phyloP scores from a whole-genome alignment of 163 green algal species.

The Coccomyxa subellipsoidea region DNA sequence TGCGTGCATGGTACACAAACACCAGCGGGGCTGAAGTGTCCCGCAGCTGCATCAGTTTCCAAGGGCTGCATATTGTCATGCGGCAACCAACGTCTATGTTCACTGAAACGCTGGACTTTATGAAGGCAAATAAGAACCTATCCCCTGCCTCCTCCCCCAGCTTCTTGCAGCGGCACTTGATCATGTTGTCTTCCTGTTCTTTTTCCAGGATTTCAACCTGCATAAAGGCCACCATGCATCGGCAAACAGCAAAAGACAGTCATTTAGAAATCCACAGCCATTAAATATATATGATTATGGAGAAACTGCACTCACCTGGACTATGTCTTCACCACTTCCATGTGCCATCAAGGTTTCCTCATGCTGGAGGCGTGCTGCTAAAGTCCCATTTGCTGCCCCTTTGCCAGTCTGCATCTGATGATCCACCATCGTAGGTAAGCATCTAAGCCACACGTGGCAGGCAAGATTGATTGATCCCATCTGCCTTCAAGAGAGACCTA shows the following conservation, averaged over 20 bases:
- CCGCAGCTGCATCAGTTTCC: background rate
- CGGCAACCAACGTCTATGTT: background rate
- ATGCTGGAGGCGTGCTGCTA: background rate
- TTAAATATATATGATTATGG: background rate
- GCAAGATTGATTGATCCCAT: too few relatives aligned
- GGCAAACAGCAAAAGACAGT: too few relatives aligned
- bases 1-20: background rate
- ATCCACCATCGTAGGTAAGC: too few relatives aligned
- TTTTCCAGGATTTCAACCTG: background rate
- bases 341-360: background rate
- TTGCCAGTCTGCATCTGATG: background rate
- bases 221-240: background rate
- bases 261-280: too few relatives aligned
- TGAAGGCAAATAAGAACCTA: background rate
- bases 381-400: background rate
- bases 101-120: background rate
- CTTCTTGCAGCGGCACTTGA: constrained; percentile 6
- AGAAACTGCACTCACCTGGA: background rate
- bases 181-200: background rate
- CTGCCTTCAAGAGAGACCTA: too few relatives aligned
- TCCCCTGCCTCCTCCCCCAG: background rate
- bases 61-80: background rate
- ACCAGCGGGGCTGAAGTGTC: background rate
- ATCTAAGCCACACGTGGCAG: too few relatives aligned
- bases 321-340: background rate